Percentiles rank a stretch among this genome's conserved stretches.
These are phyloP conservation scores for Adiantum capillusveneris DNA, from an alignment of 75 land plant species.

Conservation along the genomic window DNA sequence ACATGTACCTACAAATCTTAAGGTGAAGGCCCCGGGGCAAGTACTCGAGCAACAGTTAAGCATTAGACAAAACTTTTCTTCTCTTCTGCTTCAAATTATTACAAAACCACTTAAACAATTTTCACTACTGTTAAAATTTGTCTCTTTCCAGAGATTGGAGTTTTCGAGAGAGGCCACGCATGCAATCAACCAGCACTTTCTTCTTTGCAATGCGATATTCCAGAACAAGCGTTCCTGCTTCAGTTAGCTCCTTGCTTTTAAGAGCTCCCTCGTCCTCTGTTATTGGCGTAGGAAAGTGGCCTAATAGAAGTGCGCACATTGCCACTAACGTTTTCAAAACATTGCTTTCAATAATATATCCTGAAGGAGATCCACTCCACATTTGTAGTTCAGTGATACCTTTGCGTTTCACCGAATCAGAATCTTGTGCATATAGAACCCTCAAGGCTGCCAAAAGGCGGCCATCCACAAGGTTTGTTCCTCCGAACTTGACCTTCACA, in stretches of 20 bases:
- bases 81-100: no score
- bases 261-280: constrained; percentile 59
- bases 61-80: no score
- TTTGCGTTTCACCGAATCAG: constrained; percentile 15
- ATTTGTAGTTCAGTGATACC: constrained; percentile 33
- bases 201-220: constrained; percentile 74
- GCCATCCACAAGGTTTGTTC: constrained; percentile 71
- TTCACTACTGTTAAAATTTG: no score
- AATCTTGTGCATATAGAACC: constrained; percentile 47
- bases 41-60: no score
- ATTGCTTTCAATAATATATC: constrained; percentile 41
- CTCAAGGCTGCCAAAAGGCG: constrained; percentile 80
- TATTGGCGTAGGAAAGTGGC: constrained; percentile 66
- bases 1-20: no score
- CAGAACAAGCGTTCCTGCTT: constrained; percentile 44
- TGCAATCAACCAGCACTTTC: constrained; percentile 48
- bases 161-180: constrained; percentile 42
- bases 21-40: no score
- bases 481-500: constrained; percentile 74
- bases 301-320: constrained; percentile 59
- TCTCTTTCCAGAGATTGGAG: neutral
- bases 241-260: constrained; percentile 16
- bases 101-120: no score
- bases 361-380: constrained; percentile 56
- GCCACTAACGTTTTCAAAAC: constrained; percentile 61